Base-by-base conservation (phyloP, 1,284 basidiomycete species). In the Boletus semigastroideus region DNA sequence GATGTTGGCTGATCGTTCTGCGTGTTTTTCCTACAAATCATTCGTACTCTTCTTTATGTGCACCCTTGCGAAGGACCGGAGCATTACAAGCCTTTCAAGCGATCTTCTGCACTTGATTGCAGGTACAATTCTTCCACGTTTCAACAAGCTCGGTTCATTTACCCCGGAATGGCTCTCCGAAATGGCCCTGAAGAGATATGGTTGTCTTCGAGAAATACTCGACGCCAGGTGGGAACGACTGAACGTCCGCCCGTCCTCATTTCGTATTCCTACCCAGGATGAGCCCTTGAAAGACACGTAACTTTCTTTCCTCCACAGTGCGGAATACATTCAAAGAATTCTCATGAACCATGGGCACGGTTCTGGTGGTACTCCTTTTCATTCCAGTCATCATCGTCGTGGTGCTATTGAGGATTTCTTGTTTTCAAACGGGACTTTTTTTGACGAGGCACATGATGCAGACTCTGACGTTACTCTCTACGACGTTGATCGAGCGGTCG, bases 41-140 rank as follows among this genome's bases (percentile, higher is more conserved):
- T 48, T 47, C 27, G 9, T 31, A 5, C 4, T 45, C 12, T 46
- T 25, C 31, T 49, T 47, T 17, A 48, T 20, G 3, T 48, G 48
- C 22, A 17, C 31, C 14, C 33, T 49, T 20, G 31, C 43, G 1
- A 36, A 17, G 2, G 43, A 47, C 55, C 9, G 19, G 54, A 5
- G 61, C 59, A 14, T 28, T 63, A 13, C 27, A 1, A 38, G 44
- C 11, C 49, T 71, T 12, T 46, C 68, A 1, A 69, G 58, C 37
- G 69, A 75, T 40, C 43, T 72, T 1, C 59, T 76, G 7, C 44
- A 57, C 13, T 50, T 20, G 46, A 53, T 62, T 31, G 52, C 53
- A 2, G 27, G 49, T 7, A 76, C 76, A 55, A 53, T 72, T 6
- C 59, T 62, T 27, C 60, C 64, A 2, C 68, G 75, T 12, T 42